Evolutionary conservation across 768 basidiomycete species (phyloP).

Genomic region (Boletellus sp.): DNA sequence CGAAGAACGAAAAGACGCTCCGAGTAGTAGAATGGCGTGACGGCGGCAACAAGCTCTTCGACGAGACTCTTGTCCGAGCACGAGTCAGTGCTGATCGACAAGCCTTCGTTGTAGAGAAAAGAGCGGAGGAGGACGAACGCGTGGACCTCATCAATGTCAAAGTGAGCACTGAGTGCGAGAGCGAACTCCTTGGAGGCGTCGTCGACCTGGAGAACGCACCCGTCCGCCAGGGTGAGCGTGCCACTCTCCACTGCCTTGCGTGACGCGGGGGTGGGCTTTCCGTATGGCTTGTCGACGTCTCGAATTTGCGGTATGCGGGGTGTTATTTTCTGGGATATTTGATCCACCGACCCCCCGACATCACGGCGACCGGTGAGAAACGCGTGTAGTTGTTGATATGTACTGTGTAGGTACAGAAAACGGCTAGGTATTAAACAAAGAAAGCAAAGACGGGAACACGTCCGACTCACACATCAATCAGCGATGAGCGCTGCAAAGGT

Average conservation of each 20-base stretch:
- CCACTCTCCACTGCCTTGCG: conserved; percentile 64
- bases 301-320: conserved; percentile 56
- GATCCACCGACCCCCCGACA: conserved; percentile 48
- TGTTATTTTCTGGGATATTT: conserved; percentile 54
- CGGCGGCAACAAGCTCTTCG: conserved; percentile 49
- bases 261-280: conserved; percentile 64
- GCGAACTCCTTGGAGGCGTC: conserved; percentile 68
- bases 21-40: conserved; percentile 78
- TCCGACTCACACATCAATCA: conserved; percentile 59
- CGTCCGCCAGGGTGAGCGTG: conserved; percentile 65
- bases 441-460: neutral
- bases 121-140: conserved; percentile 71
- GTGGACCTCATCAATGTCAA: conserved; percentile 79
- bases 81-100: conserved; percentile 48
- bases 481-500: conserved; percentile 59
- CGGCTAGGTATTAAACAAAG: neutral
- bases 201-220: conserved; percentile 57
- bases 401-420: conserved; percentile 35
- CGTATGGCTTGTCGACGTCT: conserved; percentile 61
- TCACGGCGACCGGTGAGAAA: conserved; percentile 58
- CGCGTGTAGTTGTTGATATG: conserved; percentile 61
- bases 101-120: conserved; percentile 74
- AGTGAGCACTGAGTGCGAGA: conserved; percentile 64
- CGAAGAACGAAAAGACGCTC: conserved; percentile 73
- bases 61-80: conserved; percentile 38